Evolutionary conservation across 2,329 filamentous ascomycete genomes (phyloP), one percentile per base, ranked within the genome.

Genomic region (Colletotrichum cordylinicola): DNA sequence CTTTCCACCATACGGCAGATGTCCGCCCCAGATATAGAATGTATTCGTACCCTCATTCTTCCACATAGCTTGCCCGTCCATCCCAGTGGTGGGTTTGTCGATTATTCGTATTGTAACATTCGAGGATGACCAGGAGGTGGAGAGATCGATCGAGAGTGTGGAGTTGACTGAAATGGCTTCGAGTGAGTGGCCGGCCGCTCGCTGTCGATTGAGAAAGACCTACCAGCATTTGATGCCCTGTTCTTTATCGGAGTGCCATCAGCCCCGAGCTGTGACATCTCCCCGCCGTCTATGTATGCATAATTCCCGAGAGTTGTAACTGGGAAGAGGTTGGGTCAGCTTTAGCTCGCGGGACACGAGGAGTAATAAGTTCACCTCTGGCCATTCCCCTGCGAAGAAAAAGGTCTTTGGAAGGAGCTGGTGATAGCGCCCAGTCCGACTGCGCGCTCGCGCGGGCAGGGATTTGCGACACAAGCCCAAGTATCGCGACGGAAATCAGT

Each of bases 231-330:
- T 24, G 74, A 74, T 21, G 37, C 27, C 7, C 71, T 31, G 31
- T 55, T 16, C 15, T 61, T 21, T 31, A 66, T 65, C 0, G 52
- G 37, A 1, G 43, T 67, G 6, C 60, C 66, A n/a, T 72, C 29
- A 24, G 35, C 48, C 24, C 35, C 62, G 48, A 71, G 68, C 37
- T 76, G 74, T 12, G 80, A 83, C 1, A 84, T 61, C 76, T 84
- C 82, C 21, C 85, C 84, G 69, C 84, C 84, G 67, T 86, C 84
- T 67, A 86, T 82, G 67, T 86, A 86, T 67, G 83, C 75, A 64
- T 83, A 83, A 76, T 85, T 78, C 16, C 83, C 84, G 10, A 86
- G 74, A 16, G 82, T 81, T 9, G 69, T 70, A 2, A 70, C 78
- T 76, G 18, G 0, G 9, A 13, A 16, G 37, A 21, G 0, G 21